Conservation (phyloP, 768 basidiomycete species). For the Mycena rosella region DNA sequence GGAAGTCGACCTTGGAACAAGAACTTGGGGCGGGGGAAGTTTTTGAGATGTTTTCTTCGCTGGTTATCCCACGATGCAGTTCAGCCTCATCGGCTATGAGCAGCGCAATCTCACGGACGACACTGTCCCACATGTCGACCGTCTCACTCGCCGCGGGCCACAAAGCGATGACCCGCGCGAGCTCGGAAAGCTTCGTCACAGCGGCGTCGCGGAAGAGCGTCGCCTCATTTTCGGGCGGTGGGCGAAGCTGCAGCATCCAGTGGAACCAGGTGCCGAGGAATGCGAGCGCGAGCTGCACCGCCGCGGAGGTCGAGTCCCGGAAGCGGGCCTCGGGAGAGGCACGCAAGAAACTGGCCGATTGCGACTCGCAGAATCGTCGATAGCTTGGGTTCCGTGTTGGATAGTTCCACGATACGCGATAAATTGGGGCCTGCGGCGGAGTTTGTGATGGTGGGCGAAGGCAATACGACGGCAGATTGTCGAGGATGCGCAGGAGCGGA, state of each 20-base stretch:
- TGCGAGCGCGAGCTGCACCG: conserved; percentile 75
- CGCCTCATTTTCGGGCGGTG: conserved; percentile 2
- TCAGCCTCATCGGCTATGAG: conserved; percentile 24
- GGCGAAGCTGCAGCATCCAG: conserved; percentile 49
- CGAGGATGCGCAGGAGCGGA: conserved; percentile 72
- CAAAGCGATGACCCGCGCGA: conserved; percentile 46
- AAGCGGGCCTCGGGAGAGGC: conserved; percentile 68
- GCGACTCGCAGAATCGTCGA: conserved; percentile 78
- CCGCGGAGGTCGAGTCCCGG: conserved; percentile 74
- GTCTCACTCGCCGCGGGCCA: conserved; percentile 29
- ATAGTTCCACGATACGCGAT: conserved; percentile 58
- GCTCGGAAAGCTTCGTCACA: conserved; percentile 48
- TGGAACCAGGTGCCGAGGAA: conserved; percentile 82
- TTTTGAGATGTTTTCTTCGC: not conserved
- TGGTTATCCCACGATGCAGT: not conserved
- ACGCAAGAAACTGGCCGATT: conserved; percentile 72
- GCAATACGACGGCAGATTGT: conserved; percentile 82
- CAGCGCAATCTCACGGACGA: conserved; percentile 22
- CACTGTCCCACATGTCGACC: conserved; percentile 7
- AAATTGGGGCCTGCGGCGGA: conserved; percentile 44
- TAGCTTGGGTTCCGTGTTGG: conserved; percentile 70
- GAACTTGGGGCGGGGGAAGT: not conserved
- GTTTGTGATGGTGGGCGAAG: conserved; percentile 46
- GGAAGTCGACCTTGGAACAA: not conserved
- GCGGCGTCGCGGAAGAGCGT: conserved; percentile 50